Conservation (phyloP, 148 eudicot genomes). For the Rhododendron kiyosumense region DNA sequence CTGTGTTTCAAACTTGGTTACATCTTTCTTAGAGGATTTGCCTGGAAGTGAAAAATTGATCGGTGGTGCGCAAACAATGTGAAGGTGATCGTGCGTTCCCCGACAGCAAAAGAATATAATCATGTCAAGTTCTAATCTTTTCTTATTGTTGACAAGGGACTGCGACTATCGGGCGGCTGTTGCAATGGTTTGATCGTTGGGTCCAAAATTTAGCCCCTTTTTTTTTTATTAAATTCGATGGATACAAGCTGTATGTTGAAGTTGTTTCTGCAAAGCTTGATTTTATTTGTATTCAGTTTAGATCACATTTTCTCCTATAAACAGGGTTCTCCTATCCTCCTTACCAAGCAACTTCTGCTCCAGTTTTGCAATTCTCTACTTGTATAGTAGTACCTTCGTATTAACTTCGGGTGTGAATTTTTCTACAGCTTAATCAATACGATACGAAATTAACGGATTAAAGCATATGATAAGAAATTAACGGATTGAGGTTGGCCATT, state of each 20-base stretch:
- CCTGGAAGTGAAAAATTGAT: background rate
- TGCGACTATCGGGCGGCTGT: background rate
- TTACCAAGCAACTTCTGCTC: too few species aligned
- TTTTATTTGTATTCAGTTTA: too few species aligned
- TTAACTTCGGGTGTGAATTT: too few species aligned
- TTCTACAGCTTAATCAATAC: too few species aligned
- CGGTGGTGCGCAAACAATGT: background rate
- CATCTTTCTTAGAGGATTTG: background rate
- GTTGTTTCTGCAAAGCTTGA: background rate
- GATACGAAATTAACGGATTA: too few species aligned
- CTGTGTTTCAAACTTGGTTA: background rate
- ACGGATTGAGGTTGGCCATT: too few species aligned
- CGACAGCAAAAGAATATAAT: background rate
- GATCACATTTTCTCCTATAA: too few species aligned
- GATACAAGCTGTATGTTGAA: background rate
- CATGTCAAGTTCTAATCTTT: background rate
- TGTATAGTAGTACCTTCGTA: too few species aligned
- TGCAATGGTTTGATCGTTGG: background rate
- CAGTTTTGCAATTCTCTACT: too few species aligned
- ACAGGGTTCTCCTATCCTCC: too few species aligned
- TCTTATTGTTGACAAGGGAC: background rate
- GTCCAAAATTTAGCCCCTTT: background rate
- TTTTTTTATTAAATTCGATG: too few species aligned
- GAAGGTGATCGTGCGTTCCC: background rate
- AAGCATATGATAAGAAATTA: too few species aligned